Percentiles rank a stretch among this genome's conserved stretches.
Evolutionary conservation across 306 rosid species (phyloP).

Genomic region (Canavalia ensiformis): DNA sequence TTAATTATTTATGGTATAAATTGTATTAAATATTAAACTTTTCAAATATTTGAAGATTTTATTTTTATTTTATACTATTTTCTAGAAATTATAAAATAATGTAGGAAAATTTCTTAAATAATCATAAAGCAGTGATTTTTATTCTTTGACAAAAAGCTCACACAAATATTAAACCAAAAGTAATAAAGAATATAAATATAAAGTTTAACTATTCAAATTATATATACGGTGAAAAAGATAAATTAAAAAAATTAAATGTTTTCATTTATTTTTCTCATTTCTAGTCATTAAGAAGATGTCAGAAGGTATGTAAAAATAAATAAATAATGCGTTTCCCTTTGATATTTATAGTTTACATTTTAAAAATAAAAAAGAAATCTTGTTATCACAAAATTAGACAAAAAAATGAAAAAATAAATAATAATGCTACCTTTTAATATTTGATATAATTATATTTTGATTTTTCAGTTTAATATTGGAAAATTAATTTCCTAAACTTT

Average conservation of each 20-base stretch:
- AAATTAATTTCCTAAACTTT: no score
- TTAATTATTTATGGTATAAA: no score
- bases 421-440: neutral
- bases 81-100: neutral
- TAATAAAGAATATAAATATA: neutral
- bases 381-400: neutral
- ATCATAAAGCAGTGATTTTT: neutral
- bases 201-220: neutral
- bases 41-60: no score
- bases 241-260: no score
- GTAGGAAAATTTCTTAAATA: neutral
- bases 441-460: neutral
- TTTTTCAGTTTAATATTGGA: neutral
- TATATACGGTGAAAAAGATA: neutral
- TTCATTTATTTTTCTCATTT: neutral
- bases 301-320: neutral
- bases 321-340: neutral
- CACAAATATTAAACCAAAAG: neutral
- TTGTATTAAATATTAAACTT: no score
- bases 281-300: neutral
- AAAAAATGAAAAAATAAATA: no score
- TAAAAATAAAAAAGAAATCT: neutral
- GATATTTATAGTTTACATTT: neutral
- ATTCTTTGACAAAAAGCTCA: neutral
- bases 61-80: no score